Evolutionary conservation across 2,329 filamentous ascomycete species (phyloP).

Genomic region (Pseudogymnoascus sp.): DNA sequence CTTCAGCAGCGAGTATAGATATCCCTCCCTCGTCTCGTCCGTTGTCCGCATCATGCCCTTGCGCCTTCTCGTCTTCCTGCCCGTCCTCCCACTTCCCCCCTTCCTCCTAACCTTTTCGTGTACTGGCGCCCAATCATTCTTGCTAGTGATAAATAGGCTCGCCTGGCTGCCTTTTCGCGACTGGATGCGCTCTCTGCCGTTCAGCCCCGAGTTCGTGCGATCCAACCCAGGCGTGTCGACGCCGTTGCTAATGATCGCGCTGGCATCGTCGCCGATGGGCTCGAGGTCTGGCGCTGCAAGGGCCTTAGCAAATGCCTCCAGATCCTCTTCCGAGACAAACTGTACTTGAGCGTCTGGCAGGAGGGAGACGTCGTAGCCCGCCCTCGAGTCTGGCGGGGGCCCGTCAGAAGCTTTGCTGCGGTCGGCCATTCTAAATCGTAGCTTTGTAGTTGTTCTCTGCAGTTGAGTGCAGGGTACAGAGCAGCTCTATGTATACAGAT

Average conservation of each 20-base stretch:
- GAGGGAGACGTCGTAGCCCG: slow-evolving; percentile 58
- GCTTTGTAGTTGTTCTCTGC: slow-evolving; percentile 6
- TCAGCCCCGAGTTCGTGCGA: background rate
- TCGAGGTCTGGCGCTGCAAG: slow-evolving; percentile 73
- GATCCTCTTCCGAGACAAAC: slow-evolving; percentile 65
- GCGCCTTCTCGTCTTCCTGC: slow-evolving; percentile 33
- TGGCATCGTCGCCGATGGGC: slow-evolving; percentile 49
- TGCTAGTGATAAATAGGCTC: slow-evolving; percentile 65
- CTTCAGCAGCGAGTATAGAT: slow-evolving; percentile 80
- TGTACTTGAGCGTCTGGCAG: slow-evolving; percentile 76
- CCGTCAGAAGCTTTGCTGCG: slow-evolving; percentile 36
- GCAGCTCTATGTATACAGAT: background rate
- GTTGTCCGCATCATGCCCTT: slow-evolving; percentile 49
- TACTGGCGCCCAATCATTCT: slow-evolving; percentile 93
- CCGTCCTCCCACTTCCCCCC: slow-evolving; percentile 30
- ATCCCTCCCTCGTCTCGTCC: slow-evolving; percentile 92
- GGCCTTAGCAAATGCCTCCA: slow-evolving; percentile 72
- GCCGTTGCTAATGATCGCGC: background rate
- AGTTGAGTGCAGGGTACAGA: slow-evolving; percentile 3
- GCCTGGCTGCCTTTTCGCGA: slow-evolving; percentile 15
- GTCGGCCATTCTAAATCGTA: slow-evolving; percentile 26
- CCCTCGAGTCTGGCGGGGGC: slow-evolving; percentile 50
- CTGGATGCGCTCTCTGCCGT: background rate
- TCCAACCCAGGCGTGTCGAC: slow-evolving; percentile 4
- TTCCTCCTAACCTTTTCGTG: slow-evolving; percentile 53